Conservation (phyloP, 352 stramenopile species). For the Globisporangium iwayamae region DNA sequence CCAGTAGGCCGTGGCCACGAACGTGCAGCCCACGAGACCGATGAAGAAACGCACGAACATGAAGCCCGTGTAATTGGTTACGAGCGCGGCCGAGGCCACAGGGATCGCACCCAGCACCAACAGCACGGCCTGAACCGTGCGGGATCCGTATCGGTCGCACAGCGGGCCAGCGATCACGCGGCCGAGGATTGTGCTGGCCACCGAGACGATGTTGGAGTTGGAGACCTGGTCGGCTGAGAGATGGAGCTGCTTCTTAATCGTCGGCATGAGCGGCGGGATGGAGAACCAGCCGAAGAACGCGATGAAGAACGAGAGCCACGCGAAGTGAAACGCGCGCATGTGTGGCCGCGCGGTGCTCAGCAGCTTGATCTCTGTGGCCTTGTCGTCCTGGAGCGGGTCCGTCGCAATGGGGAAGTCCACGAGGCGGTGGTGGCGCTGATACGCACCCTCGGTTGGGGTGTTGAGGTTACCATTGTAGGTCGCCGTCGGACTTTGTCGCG, state of each 20-base stretch:
- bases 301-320: constrained; percentile 94
- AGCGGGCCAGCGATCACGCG: constrained; percentile 88
- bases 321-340: constrained; percentile 93
- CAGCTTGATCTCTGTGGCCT: constrained; percentile 57
- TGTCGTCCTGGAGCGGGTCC: constrained; percentile 26
- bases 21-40: constrained; percentile 90
- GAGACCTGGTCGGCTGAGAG: constrained; percentile 82
- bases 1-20: constrained; percentile 94
- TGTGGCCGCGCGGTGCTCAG: constrained; percentile 71
- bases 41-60: constrained; percentile 91
- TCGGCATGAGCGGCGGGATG: constrained; percentile 90
- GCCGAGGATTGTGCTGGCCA: constrained; percentile 87
- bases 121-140: constrained; percentile 76
- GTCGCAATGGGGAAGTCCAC: constrained; percentile 13
- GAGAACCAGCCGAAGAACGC: constrained; percentile 95
- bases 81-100: constrained; percentile 78
- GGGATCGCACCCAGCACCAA: constrained; percentile 80
- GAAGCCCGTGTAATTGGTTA: constrained; percentile 72
- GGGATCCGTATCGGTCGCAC: constrained; percentile 90
- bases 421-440: no score
- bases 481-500: no score
- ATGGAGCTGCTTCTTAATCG: constrained; percentile 84
- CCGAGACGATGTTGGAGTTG: constrained; percentile 90
- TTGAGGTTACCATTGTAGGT: no score
- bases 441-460: no score